Conservation (phyloP, 257 asterid genomes). For the Primulina huaijiensis region DNA sequence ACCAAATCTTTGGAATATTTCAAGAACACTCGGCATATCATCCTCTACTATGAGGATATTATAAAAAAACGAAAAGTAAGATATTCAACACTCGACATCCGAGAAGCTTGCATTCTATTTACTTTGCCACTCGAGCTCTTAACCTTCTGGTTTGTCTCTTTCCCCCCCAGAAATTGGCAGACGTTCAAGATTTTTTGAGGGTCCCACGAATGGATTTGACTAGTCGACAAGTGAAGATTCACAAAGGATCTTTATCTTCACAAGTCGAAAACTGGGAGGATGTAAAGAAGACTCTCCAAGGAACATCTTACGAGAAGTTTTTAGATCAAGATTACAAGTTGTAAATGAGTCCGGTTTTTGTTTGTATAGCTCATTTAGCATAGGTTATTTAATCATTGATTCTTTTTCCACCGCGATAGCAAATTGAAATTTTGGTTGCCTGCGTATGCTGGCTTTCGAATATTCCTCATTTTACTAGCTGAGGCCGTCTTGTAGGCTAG, state of each 20-base stretch:
- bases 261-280: constrained; percentile 90
- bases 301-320: constrained; percentile 65
- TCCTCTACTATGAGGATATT: constrained; percentile 59
- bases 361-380: constrained; percentile 33
- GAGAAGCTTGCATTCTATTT: background rate
- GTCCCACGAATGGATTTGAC: constrained; percentile 59
- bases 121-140: background rate
- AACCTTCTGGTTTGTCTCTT: background rate
- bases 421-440: constrained; percentile 47
- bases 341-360: constrained; percentile 33
- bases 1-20: constrained; percentile 38
- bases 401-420: constrained; percentile 40
- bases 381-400: constrained; percentile 53
- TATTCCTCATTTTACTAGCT: background rate
- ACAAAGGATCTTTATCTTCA: constrained; percentile 63
- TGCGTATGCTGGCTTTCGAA: no score
- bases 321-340: constrained; percentile 59
- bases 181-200: constrained; percentile 73
- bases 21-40: constrained; percentile 44
- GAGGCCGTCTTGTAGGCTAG: background rate
- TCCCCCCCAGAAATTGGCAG: constrained; percentile 58
- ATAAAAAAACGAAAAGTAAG: constrained; percentile 28
- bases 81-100: background rate
- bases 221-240: constrained; percentile 94
- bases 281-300: constrained; percentile 58